These are phyloP conservation scores for Irpex sp. DNA, from an alignment of 1,284 basidiomycete species.

Conservation along the genomic window DNA sequence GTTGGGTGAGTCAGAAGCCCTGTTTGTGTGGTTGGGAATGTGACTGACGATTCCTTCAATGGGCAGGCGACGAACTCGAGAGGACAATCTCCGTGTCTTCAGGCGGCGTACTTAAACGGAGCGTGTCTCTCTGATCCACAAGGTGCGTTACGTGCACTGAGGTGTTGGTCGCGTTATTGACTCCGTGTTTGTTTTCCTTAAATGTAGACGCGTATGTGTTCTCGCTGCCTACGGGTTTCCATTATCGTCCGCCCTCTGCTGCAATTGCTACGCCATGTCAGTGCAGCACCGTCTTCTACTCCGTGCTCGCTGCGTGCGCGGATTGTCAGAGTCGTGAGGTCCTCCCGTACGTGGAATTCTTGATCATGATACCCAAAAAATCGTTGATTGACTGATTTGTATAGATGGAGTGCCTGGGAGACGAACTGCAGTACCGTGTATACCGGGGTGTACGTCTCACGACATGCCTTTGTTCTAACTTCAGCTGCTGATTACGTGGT, in stretches of 20 bases:
- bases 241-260: conserved; percentile 9
- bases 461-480: not conserved
- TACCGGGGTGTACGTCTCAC: not conserved
- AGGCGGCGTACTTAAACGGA: conserved; percentile 14
- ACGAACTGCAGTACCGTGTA: conserved; percentile 11
- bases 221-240: conserved; percentile 8
- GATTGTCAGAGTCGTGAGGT: conserved; percentile 7
- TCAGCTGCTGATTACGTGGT: not conserved
- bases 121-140: conserved; percentile 13
- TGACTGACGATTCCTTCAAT: no score
- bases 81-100: conserved; percentile 13
- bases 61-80: conserved; percentile 11
- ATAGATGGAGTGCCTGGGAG: conserved; percentile 13
- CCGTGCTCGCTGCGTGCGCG: conserved; percentile 10
- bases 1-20: conserved; percentile 9
- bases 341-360: conserved; percentile 9
- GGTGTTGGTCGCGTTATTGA: not conserved
- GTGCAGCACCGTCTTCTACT: conserved; percentile 15
- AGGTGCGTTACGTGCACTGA: not conserved
- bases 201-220: conserved; percentile 11
- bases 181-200: not conserved
- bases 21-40: no score
- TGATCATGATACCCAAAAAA: not conserved
- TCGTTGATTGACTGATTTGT: not conserved
- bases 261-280: conserved; percentile 10